Base-by-base conservation (phyloP, 177 flowering plant genomes). In the Vitis hybrid region DNA sequence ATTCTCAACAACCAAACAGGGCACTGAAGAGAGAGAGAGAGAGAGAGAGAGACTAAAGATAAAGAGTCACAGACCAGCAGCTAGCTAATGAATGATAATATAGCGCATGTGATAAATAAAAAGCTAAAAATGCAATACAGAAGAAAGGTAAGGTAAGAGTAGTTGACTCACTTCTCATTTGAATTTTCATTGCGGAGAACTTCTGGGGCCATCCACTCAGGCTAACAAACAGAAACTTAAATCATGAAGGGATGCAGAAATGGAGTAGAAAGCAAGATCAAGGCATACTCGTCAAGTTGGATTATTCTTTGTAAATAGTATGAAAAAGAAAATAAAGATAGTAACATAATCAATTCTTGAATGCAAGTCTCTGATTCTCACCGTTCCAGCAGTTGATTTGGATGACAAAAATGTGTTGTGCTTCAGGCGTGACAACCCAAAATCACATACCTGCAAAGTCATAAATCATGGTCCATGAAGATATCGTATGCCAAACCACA, bases 181-280 rank as follows among this genome's bases (percentile, higher is more conserved):
- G 99, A 94, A 64, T 88, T 92, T 75, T 96, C 99, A 78, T 96
- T 96, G 34, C 99, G 91, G 66, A 96, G 91, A 80, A 96, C 97
- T 85, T 96, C 99, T 54, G 99, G 98, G 58, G 98, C 99, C 99
- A 96, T 96, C 99, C 99, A 96, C 79, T 96, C 99, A 50, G 99
- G 98, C 99, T 96, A 73, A 68, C 48, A 71, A 10, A 69, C 17
- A 19, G 59, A 68, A 32, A 76, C 23, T 59, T 56, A 63, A 54
- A 2, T 5, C 23, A 49, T 49, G 75, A 70, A 76, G 67, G 72
- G 68, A 71, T 18, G 30, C 60, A n/a, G 45, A 45, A 62, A 55
- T 17, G 14, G 56, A 8, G 18, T 67, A 14, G 49, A 21, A 49
- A 19, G 18, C 13, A 30, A 55, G 72, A 57, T 72, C 45, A 62